These are phyloP conservation scores for Penicillium pancosmium DNA, from an alignment of 495 filamentous ascomycete species.

Conservation along the genomic window DNA sequence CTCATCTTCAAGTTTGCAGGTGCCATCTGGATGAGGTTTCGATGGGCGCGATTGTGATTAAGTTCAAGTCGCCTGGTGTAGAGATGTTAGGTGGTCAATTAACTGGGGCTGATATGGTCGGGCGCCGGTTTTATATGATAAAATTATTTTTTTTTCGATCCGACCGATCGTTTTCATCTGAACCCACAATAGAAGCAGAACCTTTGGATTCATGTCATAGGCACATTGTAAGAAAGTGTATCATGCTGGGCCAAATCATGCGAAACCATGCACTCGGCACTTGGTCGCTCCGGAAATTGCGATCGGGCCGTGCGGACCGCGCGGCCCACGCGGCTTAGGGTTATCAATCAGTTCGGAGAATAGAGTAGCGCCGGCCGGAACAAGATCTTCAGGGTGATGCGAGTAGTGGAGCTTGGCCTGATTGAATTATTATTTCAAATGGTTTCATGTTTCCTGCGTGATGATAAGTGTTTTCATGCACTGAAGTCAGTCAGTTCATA, in stretches of 20 bases:
- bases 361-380: neutral
- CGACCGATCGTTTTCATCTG: neutral
- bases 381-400: slow-evolving; percentile 4
- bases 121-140: neutral
- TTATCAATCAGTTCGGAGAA: slow-evolving; percentile 16
- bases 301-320: slow-evolving; percentile 19
- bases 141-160: too few relatives aligned
- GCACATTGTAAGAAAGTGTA: neutral
- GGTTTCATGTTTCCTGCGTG: neutral
- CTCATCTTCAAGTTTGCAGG: slow-evolving; percentile 12
- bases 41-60: too few relatives aligned
- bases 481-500: neutral
- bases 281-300: neutral
- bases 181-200: neutral
- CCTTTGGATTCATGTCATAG: too few relatives aligned
- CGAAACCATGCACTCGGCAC: neutral
- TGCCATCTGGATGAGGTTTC: neutral
- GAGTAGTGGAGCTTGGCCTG: neutral
- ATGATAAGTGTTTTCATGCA: neutral
- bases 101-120: too few relatives aligned
- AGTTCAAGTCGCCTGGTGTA: too few relatives aligned
- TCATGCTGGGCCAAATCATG: neutral
- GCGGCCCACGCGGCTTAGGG: slow-evolving; percentile 7
- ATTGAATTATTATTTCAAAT: neutral
- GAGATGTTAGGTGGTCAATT: too few relatives aligned